A percentile compares a stretch with the other conserved stretches of the same genome.
phyloP scores from a whole-genome alignment of 2,329 filamentous ascomycete species.

The Penicillium italicum region DNA sequence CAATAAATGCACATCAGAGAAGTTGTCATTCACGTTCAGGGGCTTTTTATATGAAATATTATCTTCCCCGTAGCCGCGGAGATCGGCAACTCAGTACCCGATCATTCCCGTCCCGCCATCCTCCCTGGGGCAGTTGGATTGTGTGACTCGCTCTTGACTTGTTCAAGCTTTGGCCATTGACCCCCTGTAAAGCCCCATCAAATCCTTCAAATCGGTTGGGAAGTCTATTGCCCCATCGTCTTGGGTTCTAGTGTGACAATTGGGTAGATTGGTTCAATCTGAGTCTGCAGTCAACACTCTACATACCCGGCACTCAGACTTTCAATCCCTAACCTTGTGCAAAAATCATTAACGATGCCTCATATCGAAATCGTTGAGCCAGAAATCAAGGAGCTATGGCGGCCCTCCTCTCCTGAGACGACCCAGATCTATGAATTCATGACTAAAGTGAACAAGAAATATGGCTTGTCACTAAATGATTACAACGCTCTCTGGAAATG shows the following conservation, averaged over 20 bases:
- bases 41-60: background rate
- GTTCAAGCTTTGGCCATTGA: slow-evolving; percentile 4
- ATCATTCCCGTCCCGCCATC: slow-evolving; percentile 14
- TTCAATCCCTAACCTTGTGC: background rate
- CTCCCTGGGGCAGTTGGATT: slow-evolving; percentile 6
- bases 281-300: background rate
- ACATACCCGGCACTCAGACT: too few relatives aligned
- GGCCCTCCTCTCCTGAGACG: slow-evolving; percentile 61
- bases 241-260: background rate
- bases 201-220: background rate
- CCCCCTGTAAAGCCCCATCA: slow-evolving; percentile 7
- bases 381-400: slow-evolving; percentile 60
- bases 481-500: slow-evolving; percentile 79
- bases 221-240: background rate
- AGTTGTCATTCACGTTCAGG: background rate
- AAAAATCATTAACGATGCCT: slow-evolving; percentile 13
- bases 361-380: slow-evolving; percentile 14
- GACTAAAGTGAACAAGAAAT: slow-evolving; percentile 63
- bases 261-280: background rate
- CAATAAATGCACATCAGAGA: background rate
- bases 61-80: slow-evolving; percentile 15
- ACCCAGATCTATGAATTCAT: slow-evolving; percentile 73
- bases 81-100: slow-evolving; percentile 18
- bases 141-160: slow-evolving; percentile 6
- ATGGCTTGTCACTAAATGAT: slow-evolving; percentile 58